Evolutionary conservation across 2,329 filamentous ascomycete species (phyloP), one percentile per base, ranked within the genome.

Genomic region (Fusarium sulawesiense): DNA sequence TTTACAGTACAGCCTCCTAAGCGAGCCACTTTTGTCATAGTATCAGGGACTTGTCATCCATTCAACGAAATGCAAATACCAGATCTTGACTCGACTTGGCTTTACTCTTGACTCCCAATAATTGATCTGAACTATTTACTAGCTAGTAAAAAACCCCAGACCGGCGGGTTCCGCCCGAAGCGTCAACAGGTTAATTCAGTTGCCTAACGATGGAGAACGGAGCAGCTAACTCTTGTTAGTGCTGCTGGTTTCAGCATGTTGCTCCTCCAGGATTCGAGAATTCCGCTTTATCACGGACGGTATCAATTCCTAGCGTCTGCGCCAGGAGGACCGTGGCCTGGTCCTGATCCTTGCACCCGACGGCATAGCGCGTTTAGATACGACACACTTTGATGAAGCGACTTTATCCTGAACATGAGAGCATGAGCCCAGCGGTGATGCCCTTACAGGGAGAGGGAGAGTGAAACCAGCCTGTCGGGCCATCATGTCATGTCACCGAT

Each of bases 381-480:
- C 50, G 50, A 57, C 50, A 42, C 47, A 29, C 11, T 29, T 48
- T 45, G 47, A 67, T 70, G 66, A 64, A 64, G 46, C 50, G 49
- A 70, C 56, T 70, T 40, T 41, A 34, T n/a, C n/a, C n/a, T 32
- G 30, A 32, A 7, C 30, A 32, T 32, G 30, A 32, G 30, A 32
- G 23, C 6, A 34, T 34, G 32, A 34, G 48, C 32, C 34, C 32
- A 34, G 48, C 32, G 48, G 48, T 51, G 54, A 42, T 51, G 48
- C 25, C 34, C 34, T 68, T 55, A 47, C 40, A 29, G 27, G 27
- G 27, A 29, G 27, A 34, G 48, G 42, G 46, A 71, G 46, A 34
- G 32, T 53, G 34, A 71, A 64, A 57, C 67, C 67, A 64, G 45
- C 59, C 47, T 41, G 68, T 57, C 55, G 67, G 68, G 63, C 71